Conservation (phyloP, 495 filamentous ascomycete species). For the Neurospora pannonica region DNA sequence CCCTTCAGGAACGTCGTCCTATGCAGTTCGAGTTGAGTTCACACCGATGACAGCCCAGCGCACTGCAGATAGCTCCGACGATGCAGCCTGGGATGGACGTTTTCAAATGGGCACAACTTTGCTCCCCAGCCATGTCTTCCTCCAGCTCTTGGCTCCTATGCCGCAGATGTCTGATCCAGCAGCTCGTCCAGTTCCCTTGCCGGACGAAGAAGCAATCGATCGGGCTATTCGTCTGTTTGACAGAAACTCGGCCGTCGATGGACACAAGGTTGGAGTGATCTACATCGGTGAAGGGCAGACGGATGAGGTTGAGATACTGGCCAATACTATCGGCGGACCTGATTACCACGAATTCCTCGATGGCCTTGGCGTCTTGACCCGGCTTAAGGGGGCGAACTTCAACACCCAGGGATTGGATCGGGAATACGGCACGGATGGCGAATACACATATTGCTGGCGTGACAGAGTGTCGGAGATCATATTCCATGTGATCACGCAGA, state of each 20-base stretch:
- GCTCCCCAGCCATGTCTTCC: slow-evolving; percentile 74
- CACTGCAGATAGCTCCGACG: slow-evolving; percentile 33
- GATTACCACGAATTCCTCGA: slow-evolving; percentile 80
- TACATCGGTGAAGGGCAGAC: slow-evolving; percentile 82
- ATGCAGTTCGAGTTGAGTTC: slow-evolving; percentile 63
- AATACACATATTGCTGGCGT: slow-evolving; percentile 83
- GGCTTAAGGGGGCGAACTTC: slow-evolving; percentile 70
- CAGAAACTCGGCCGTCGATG: slow-evolving; percentile 80
- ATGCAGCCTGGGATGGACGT: slow-evolving; percentile 29
- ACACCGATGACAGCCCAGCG: slow-evolving; percentile 60
- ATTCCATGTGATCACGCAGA: slow-evolving; percentile 92
- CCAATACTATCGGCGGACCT: slow-evolving; percentile 70
- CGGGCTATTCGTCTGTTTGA: slow-evolving; percentile 76
- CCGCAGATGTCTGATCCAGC: slow-evolving; percentile 47
- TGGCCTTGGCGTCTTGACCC: slow-evolving; percentile 69
- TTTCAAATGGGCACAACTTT: slow-evolving; percentile 39
- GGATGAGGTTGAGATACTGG: slow-evolving; percentile 69
- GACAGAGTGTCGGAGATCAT: slow-evolving; percentile 91
- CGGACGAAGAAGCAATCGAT: slow-evolving; percentile 70
- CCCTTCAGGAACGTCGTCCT: slow-evolving; percentile 74
- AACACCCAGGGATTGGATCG: slow-evolving; percentile 92
- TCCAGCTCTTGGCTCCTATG: slow-evolving; percentile 69
- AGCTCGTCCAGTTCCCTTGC: slow-evolving; percentile 65
- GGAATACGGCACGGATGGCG: slow-evolving; percentile 63
- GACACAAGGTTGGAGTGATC: slow-evolving; percentile 90